phyloP scores from a whole-genome alignment of 495 filamentous ascomycete species.

The Penicillium alfredii region DNA sequence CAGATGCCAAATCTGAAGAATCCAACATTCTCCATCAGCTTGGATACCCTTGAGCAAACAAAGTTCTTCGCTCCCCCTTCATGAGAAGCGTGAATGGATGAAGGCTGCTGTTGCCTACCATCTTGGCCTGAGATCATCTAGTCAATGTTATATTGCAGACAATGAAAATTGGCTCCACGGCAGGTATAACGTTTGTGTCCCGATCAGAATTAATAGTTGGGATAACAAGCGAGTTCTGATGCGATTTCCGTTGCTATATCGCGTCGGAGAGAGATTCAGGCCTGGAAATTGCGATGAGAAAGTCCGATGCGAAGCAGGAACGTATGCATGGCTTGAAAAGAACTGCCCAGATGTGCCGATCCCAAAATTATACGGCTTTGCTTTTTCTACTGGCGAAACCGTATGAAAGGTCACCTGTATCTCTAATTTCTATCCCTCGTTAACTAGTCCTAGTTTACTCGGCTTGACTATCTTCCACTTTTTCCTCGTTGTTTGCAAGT shows the following conservation, averaged over 20 bases:
- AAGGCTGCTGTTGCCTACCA: conserved; percentile 17
- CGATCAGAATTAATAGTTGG: conserved; percentile 16
- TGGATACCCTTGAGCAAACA: conserved; percentile 2
- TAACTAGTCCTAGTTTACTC: conserved; percentile 24
- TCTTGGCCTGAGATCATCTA: conserved; percentile 3
- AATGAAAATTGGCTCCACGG: conserved; percentile 31
- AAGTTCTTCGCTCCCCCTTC: conserved; percentile 8
- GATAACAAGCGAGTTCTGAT: conserved; percentile 23
- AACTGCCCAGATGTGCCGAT: conserved; percentile 27
- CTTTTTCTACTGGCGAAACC: conserved; percentile 16
- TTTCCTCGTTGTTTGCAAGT: conserved; percentile 16
- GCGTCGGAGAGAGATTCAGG: conserved; percentile 25
- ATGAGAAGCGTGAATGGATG: conserved; percentile 6
- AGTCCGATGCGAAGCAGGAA: conserved; percentile 31
- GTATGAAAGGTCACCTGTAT: conserved; percentile 11
- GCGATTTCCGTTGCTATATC: conserved; percentile 34
- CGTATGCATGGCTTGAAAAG: conserved; percentile 30
- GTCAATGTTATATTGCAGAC: conserved; percentile 15
- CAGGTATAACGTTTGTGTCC: conserved; percentile 42
- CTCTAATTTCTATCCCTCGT: not conserved
- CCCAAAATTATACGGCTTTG: conserved; percentile 18
- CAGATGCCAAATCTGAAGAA: conserved; percentile 7
- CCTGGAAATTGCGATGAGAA: conserved; percentile 40
- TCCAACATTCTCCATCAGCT: conserved; percentile 12
- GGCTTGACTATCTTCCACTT: conserved; percentile 22